Base-by-base conservation (phyloP, 805 yeast species). In the Barnettozyma pratensis region DNA sequence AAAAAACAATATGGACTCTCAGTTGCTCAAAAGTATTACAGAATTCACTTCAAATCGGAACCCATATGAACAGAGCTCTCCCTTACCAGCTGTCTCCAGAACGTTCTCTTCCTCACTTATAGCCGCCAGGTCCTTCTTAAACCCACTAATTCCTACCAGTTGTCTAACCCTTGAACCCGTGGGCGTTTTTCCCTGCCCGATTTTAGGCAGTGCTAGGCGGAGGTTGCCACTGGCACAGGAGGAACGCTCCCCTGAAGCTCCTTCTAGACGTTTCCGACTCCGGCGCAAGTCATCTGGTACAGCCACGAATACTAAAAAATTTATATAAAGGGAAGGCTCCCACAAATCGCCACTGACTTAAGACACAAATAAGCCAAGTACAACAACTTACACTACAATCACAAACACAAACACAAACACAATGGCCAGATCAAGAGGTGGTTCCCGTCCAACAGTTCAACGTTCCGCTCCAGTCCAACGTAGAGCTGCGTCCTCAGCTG, bases 401-500 rank as follows among this genome's bases (percentile, higher is more conserved):
- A 11, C 10, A n/a, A 7, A 31, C 36, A 34, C 19, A 42, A 26
- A 43, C 9, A 25, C 11, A 43, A 27, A 32, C 45, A 61, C 48
- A 47, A 73, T 74, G 78, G 73, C 77, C 37, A 74, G 78, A 64
- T 67, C 71, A 58, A 69, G 73, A 55, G 71, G 73, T 52, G 72
- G 74, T 54, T 64, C 74, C 54, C 71, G 76, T 64, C 73, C 82
- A 58, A 67, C 75, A 19, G 64, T 65, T 35, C 50, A 67, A 32
- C 69, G 73, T 52, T 61, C 71, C 27, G 62, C 70, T 39, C 69
- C 69, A 44, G 77, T 81, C 51, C 72, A 49, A 42, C 47, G 41
- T 29, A 49, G 52, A 49, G 37, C 91, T 34, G 83, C 84, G 55
- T 83, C 96, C 39, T 82, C 90, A 60, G 86, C 96, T 52, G 55